phyloP scores from a whole-genome alignment of 495 filamentous ascomycete species.

The Pyrenula massariospora region DNA sequence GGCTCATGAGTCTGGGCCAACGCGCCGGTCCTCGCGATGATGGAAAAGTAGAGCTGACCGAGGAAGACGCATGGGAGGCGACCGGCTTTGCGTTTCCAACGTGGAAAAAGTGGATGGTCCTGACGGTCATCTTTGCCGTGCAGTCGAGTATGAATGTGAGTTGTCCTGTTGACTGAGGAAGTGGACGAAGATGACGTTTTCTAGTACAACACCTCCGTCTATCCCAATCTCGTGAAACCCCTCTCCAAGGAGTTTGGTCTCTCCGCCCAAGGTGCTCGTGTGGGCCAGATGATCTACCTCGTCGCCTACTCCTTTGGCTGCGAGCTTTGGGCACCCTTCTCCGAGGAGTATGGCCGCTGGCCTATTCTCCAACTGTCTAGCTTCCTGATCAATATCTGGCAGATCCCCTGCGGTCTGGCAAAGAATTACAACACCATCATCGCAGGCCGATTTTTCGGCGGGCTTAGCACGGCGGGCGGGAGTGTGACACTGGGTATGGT shows the following conservation, averaged over 20 bases:
- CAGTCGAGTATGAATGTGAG: constrained; percentile 85
- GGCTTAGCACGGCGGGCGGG: constrained; percentile 62
- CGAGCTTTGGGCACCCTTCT: constrained; percentile 77
- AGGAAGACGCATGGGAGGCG: constrained; percentile 50
- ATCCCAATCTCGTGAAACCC: constrained; percentile 22
- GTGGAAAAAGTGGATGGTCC: constrained; percentile 68
- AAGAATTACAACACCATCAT: constrained; percentile 58
- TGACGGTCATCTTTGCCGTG: constrained; percentile 61
- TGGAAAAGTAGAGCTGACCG: constrained; percentile 46
- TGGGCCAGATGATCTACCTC: constrained; percentile 60
- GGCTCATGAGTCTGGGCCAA: background rate
- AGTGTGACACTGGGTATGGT: constrained; percentile 77
- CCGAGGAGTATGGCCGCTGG: constrained; percentile 67
- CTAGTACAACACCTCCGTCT: background rate
- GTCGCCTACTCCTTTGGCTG: constrained; percentile 68
- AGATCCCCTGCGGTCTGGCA: constrained; percentile 59
- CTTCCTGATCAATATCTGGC: constrained; percentile 63
- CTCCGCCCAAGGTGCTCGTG: constrained; percentile 49
- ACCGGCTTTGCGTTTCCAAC: constrained; percentile 51
- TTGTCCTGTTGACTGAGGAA: constrained; percentile 16
- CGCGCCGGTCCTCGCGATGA: constrained; percentile 7
- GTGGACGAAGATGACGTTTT: background rate
- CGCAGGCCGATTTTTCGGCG: constrained; percentile 54
- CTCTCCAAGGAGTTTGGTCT: constrained; percentile 53
- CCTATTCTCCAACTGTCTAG: constrained; percentile 59